Base-by-base conservation (phyloP, 768 basidiomycete species). In the Suillus tomentosus region DNA sequence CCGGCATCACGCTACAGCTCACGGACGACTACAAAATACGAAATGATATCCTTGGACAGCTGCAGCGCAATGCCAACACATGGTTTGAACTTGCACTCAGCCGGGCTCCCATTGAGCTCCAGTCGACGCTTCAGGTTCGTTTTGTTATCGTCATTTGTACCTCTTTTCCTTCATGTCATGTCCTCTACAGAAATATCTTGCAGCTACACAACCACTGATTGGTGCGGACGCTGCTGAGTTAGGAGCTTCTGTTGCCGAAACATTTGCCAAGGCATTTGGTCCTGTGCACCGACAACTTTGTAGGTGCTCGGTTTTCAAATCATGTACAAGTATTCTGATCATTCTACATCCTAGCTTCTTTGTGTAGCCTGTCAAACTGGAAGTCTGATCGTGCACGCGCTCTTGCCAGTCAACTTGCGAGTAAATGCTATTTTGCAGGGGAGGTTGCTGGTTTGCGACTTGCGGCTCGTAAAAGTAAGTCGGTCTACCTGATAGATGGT, bases 51-150 rank as follows among this genome's bases (percentile, higher is more conserved):
- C 83, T 95, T 13, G 81, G 81, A 10, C 87, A 90, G 62, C 73
- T 97, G 39, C 87, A 92, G 65, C 82, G 83, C 5, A 87, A 91
- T 70, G 89, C 94, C 11, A 86, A 83, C 63, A 82, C 75, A 22
- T 99, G 96, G 96, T 90, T 99, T 64, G 87, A 91, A 63, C 78
- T 94, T 47, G 95, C 93, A 1, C 80, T 99, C 40, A 86, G 89
- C 13, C 87, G 95, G 22, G 94, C 96, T 1, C 96, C 96, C 0
- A 85, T 95, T 73, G 96, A 97, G 74, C 78, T 98, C 56, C 95
- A 96, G 66, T 92, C 95, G 0, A 94, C 94, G 0, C 79, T 99
- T 61, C 95, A 96, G 84, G 95, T 92, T 71, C 50, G 80, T 70
- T 40, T n/a, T 22, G n/a, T 34, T 10, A 42, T 42, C n/a, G 37